Evolutionary conservation across 2,329 filamentous ascomycete species (phyloP).

Genomic region (Fusarium verrucosum): DNA sequence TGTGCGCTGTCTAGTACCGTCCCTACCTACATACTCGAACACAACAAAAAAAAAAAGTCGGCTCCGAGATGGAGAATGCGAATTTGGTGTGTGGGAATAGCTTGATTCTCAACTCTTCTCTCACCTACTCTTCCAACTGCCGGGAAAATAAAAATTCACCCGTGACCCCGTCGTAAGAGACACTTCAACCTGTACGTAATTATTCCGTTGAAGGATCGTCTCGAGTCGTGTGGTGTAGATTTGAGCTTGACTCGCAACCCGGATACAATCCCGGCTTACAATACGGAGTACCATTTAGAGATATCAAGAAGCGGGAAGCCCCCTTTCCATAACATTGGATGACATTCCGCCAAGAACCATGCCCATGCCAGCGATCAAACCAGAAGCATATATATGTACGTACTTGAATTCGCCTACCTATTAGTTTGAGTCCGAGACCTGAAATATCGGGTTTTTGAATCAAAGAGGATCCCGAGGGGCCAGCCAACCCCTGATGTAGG

Average conservation of each 20-base stretch:
- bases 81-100: slow-evolving; percentile 16
- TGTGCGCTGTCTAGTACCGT: not conserved
- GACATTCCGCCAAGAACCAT: slow-evolving; percentile 30
- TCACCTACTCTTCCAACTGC: slow-evolving; percentile 19
- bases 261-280: slow-evolving; percentile 3
- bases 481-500: slow-evolving; percentile 21
- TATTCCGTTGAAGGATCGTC: not conserved
- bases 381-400: slow-evolving; percentile 1
- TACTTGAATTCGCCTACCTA: slow-evolving; percentile 18
- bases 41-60: slow-evolving; percentile 11
- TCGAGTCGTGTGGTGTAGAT: slow-evolving; percentile 17
- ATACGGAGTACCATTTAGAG: not conserved
- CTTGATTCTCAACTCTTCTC: slow-evolving; percentile 8
- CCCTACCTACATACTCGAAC: not conserved
- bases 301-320: not conserved
- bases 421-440: slow-evolving; percentile 10
- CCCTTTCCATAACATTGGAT: slow-evolving; percentile 17
- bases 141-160: slow-evolving; percentile 14
- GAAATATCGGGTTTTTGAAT: slow-evolving; percentile 8
- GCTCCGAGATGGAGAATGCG: slow-evolving; percentile 13
- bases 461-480: slow-evolving; percentile 10
- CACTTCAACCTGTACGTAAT: slow-evolving; percentile 36
- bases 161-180: slow-evolving; percentile 7
- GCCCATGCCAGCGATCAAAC: slow-evolving; percentile 19
- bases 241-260: slow-evolving; percentile 25